Conservation (phyloP, 1,139 yeast species). For the Taphrina populina region DNA sequence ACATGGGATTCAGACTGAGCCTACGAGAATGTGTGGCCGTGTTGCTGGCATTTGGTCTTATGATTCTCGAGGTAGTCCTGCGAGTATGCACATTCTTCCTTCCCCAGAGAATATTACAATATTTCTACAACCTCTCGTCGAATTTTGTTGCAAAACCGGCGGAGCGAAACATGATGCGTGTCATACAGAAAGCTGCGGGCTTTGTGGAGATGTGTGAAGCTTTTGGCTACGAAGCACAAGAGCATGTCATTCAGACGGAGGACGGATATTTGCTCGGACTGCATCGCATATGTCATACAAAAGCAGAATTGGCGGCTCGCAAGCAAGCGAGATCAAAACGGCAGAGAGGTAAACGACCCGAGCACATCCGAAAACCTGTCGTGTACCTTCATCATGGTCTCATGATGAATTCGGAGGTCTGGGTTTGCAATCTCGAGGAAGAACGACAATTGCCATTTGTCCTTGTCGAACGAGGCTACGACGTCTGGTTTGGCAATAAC, state of each 20-base stretch:
- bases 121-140: constrained; percentile 35
- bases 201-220: constrained; percentile 59
- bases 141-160: constrained; percentile 34
- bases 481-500: constrained; percentile 91
- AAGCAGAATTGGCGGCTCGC: constrained; percentile 43
- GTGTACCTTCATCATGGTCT: constrained; percentile 88
- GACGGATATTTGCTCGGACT: constrained; percentile 58
- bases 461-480: constrained; percentile 76
- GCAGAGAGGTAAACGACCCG: constrained; percentile 15
- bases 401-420: constrained; percentile 84
- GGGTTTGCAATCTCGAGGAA: constrained; percentile 66
- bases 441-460: constrained; percentile 69
- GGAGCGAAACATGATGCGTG: constrained; percentile 38
- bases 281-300: constrained; percentile 53
- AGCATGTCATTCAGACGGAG: constrained; percentile 64
- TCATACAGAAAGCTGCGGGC: constrained; percentile 52
- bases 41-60: constrained; percentile 37
- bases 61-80: constrained; percentile 37
- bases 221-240: constrained; percentile 66
- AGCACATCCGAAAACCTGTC: constrained; percentile 52
- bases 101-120: constrained; percentile 34
- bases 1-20: constrained; percentile 16
- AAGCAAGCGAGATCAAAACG: constrained; percentile 1
- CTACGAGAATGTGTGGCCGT: constrained; percentile 34
- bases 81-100: constrained; percentile 36